Conservation (phyloP, 129 eudicot genomes). For the Kitagawia praeruptora region DNA sequence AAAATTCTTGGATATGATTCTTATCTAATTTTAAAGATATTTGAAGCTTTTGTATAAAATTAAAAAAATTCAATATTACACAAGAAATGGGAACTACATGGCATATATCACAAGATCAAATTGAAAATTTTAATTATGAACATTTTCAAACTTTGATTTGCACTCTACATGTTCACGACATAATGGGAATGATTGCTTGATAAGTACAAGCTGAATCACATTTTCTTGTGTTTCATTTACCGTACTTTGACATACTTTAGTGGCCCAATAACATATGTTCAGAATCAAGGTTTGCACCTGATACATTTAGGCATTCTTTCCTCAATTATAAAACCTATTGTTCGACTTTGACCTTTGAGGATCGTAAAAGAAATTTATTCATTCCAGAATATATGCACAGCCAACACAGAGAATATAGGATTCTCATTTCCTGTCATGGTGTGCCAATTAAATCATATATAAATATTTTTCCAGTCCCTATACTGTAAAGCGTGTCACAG, state of each 20-base stretch:
- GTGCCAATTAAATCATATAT: background rate
- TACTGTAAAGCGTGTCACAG: background rate
- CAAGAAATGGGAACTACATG: background rate
- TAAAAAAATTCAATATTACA: background rate
- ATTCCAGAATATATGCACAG: background rate
- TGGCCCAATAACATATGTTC: background rate
- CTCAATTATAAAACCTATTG: background rate
- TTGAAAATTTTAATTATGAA: background rate
- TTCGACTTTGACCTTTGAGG: background rate
- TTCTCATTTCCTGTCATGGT: background rate
- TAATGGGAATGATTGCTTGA: background rate
- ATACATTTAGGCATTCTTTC: background rate
- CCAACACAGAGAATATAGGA: background rate
- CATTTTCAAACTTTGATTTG: background rate
- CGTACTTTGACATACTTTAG: background rate
- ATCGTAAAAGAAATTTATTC: background rate
- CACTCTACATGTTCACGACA: background rate
- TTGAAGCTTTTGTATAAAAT: background rate
- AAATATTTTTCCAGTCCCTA: background rate
- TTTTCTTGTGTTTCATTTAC: background rate
- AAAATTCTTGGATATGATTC: background rate
- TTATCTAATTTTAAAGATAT: background rate
- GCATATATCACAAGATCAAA: background rate
- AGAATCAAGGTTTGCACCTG: background rate
- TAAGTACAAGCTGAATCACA: background rate